Conservation (phyloP, 331 rosid genomes). For the Cydonia oblonga region DNA sequence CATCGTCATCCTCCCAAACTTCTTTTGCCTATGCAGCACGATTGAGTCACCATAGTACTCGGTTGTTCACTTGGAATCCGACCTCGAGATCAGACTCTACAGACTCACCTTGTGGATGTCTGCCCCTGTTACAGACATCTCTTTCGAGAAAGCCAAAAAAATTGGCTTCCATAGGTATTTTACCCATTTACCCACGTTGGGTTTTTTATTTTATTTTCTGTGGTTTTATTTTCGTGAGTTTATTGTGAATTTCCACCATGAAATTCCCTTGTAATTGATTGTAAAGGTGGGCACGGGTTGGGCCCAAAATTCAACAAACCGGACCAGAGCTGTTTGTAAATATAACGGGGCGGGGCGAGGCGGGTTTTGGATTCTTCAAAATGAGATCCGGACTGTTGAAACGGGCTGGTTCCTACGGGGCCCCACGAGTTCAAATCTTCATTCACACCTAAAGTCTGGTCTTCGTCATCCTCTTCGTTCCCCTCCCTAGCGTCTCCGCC, state of each 20-base stretch:
- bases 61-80: slow-evolving; percentile 50
- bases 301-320: no score
- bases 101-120: slow-evolving; percentile 48
- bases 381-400: no score
- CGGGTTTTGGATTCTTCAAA: no score
- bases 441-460: no score
- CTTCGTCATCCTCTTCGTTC: no score
- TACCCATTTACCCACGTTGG: neutral
- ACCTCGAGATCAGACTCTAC: slow-evolving; percentile 67
- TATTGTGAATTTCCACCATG: neutral
- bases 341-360: no score
- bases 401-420: no score
- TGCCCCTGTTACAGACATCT: slow-evolving; percentile 36
- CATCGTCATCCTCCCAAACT: neutral
- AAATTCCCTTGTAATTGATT: neutral
- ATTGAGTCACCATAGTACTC: slow-evolving; percentile 48
- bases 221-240: neutral
- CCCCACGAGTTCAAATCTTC: no score
- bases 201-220: neutral
- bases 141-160: slow-evolving; percentile 60
- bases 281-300: no score
- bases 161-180: slow-evolving; percentile 67
- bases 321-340: no score
- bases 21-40: slow-evolving; percentile 17
- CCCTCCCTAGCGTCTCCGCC: no score